These are phyloP conservation scores for Cadophora sp. DNA, from an alignment of 2,329 filamentous ascomycete species.

Conservation along the genomic window DNA sequence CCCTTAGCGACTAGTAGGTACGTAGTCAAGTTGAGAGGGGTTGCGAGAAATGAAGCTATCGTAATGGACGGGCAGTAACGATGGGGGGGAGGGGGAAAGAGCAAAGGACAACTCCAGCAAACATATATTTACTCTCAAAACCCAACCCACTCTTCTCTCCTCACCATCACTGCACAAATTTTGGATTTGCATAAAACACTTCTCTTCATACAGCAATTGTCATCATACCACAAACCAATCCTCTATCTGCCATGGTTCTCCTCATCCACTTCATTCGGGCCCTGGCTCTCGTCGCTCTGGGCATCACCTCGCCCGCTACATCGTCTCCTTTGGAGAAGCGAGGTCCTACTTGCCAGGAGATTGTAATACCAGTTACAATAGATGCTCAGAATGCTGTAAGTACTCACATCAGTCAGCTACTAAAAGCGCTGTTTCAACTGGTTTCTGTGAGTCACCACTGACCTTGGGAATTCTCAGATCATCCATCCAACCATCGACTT, in stretches of 20 bases:
- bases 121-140: background rate
- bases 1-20: too few relatives aligned
- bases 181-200: slow-evolving; percentile 19
- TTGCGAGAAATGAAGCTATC: background rate
- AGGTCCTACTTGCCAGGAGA: slow-evolving; percentile 23
- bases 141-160: background rate
- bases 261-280: background rate
- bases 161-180: slow-evolving; percentile 14
- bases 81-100: background rate
- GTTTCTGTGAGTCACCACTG: background rate
- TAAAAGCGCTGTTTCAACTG: background rate
- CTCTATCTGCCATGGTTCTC: slow-evolving; percentile 5
- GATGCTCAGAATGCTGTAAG: slow-evolving; percentile 22
- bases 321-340: slow-evolving; percentile 15
- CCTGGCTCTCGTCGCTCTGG: slow-evolving; percentile 3
- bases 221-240: slow-evolving; percentile 7
- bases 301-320: background rate
- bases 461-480: background rate
- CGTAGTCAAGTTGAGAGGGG: background rate
- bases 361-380: slow-evolving; percentile 28
- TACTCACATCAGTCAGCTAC: background rate
- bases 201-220: slow-evolving; percentile 16
- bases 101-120: background rate
- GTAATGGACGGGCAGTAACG: background rate
- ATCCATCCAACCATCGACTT: slow-evolving; percentile 16